These are phyloP conservation scores for Danielia oregonensis DNA, from an alignment of 805 yeast species.

Conservation along the genomic window DNA sequence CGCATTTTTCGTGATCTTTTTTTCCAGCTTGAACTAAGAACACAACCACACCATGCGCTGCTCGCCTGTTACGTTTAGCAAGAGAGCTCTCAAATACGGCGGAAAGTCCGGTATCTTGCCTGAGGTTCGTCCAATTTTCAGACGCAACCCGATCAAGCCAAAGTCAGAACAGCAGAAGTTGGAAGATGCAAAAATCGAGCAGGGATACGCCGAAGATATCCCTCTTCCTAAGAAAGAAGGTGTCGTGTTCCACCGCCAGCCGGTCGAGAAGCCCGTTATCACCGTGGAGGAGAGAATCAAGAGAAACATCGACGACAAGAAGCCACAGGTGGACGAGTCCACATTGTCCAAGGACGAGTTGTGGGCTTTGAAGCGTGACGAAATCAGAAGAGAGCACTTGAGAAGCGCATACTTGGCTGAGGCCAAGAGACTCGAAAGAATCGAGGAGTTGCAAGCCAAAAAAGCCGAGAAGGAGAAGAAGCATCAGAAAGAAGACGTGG, in stretches of 20 bases:
- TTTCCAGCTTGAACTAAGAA: neutral
- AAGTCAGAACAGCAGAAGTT: constrained; percentile 39
- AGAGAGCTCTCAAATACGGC: constrained; percentile 47
- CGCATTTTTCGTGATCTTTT: neutral
- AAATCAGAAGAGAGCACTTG: constrained; percentile 69
- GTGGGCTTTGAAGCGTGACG: constrained; percentile 52
- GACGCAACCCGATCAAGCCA: constrained; percentile 54
- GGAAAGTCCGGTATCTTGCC: constrained; percentile 85
- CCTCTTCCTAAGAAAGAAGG: constrained; percentile 61
- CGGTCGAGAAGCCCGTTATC: constrained; percentile 48
- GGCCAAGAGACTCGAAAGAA: constrained; percentile 43
- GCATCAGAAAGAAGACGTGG: constrained; percentile 23
- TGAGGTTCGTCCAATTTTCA: constrained; percentile 68
- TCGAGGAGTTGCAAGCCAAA: constrained; percentile 26
- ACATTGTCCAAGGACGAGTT: constrained; percentile 32
- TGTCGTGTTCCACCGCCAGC: constrained; percentile 46
- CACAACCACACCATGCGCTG: constrained; percentile 7
- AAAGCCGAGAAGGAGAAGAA: constrained; percentile 27
- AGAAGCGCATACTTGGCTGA: constrained; percentile 58
- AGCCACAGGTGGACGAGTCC: constrained; percentile 26
- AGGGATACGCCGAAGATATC: constrained; percentile 69
- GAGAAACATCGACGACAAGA: constrained; percentile 46
- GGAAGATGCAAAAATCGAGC: constrained; percentile 43
- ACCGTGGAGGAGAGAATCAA: constrained; percentile 59
- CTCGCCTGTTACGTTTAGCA: constrained; percentile 37